These are phyloP conservation scores for Arthrocladium fulminans DNA, from an alignment of 2,329 filamentous ascomycete genomes.

Conservation along the genomic window DNA sequence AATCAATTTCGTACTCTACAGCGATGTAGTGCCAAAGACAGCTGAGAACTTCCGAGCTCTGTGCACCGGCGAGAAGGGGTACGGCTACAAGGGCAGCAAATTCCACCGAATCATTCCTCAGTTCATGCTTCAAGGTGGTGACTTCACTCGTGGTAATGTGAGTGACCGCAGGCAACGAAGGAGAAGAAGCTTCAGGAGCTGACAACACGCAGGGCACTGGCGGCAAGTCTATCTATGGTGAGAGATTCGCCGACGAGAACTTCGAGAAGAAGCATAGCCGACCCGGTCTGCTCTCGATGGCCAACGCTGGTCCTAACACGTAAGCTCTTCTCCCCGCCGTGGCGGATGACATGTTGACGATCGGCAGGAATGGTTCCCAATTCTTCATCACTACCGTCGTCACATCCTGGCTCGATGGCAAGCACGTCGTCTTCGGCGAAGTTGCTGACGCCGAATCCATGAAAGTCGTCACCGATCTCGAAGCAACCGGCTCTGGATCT, in stretches of 20 bases:
- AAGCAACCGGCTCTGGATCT: constrained; percentile 48
- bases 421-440: constrained; percentile 62
- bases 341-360: no score
- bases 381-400: constrained; percentile 65
- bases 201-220: constrained; percentile 43
- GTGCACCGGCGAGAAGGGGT: constrained; percentile 59
- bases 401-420: constrained; percentile 58
- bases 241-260: constrained; percentile 61
- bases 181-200: not conserved
- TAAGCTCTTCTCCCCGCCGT: no score
- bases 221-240: constrained; percentile 59
- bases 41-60: constrained; percentile 58
- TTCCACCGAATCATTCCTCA: constrained; percentile 64
- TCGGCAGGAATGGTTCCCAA: constrained; percentile 56
- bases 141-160: constrained; percentile 53
- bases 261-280: constrained; percentile 62
- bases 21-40: constrained; percentile 81
- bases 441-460: constrained; percentile 49
- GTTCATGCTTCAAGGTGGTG: constrained; percentile 64
- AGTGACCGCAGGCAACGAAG: not conserved
- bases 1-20: constrained; percentile 83
- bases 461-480: constrained; percentile 50
- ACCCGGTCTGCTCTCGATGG: constrained; percentile 57
- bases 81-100: constrained; percentile 55
- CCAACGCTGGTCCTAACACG: constrained; percentile 44